Conservation (phyloP, 768 basidiomycete species). For the Tylopilus sp. region DNA sequence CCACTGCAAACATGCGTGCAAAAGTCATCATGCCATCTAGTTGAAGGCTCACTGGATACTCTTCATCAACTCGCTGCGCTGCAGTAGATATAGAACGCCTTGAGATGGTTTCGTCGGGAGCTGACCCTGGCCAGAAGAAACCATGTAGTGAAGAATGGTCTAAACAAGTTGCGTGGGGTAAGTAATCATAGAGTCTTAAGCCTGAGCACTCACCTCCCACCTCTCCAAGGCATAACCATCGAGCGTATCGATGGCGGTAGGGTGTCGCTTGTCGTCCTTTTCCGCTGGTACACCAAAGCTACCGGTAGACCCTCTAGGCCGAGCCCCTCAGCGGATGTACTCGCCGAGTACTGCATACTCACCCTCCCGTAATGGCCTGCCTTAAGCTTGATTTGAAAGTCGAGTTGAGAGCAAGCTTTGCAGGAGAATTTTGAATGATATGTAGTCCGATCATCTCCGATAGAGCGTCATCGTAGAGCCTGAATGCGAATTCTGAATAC, state of each 20-base stretch:
- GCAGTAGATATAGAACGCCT: conserved; percentile 79
- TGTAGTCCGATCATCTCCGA: conserved; percentile 61
- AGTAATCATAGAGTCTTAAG: neutral
- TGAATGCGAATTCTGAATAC: conserved; percentile 29
- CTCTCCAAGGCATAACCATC: conserved; percentile 82
- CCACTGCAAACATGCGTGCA: conserved; percentile 37
- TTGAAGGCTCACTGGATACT: conserved; percentile 51
- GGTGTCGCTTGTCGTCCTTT: conserved; percentile 55
- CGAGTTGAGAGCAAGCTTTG: conserved; percentile 65
- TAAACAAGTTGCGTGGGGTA: conserved; percentile 27
- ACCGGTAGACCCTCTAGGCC: conserved; percentile 62
- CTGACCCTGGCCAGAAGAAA: conserved; percentile 84
- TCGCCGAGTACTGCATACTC: conserved; percentile 24
- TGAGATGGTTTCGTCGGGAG: conserved; percentile 71
- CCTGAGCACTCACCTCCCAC: conserved; percentile 69
- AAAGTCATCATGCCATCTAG: neutral
- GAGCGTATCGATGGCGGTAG: conserved; percentile 55
- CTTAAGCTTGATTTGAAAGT: conserved; percentile 79
- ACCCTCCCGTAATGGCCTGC: conserved; percentile 89
- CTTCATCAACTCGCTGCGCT: conserved; percentile 85
- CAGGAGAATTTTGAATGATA: conserved; percentile 57
- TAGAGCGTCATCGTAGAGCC: conserved; percentile 70
- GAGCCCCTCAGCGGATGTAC: conserved; percentile 4
- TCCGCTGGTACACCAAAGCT: conserved; percentile 82
- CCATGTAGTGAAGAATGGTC: conserved; percentile 98